Base-by-base conservation (phyloP, 2,329 filamentous ascomycete genomes). In the Hymenoscyphus linearis region DNA sequence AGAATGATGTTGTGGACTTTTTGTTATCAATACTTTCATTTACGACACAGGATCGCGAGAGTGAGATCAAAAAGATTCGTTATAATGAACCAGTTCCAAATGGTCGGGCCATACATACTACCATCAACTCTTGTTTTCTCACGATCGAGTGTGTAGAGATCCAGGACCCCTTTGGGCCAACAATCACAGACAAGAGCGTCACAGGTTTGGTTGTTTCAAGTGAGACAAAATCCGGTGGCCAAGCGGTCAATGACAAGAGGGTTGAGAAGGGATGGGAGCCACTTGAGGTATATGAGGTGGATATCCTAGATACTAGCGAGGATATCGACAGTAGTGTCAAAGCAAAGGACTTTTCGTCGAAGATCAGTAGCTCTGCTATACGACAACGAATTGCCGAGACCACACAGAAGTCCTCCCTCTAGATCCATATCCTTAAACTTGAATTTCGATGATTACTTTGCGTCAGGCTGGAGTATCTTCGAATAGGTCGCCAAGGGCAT, bases 281-380 rank as follows among this genome's bases (percentile, higher is more conserved):
- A 26, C 78, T 99, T 44, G 86, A 91, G 27, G 83, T 96, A 0
- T 96, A 91, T 69, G 93, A 96, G 73, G 91, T 98, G 31, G 90
- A 95, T 69, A 91, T 98, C 14, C 80, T 99, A 16, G 89, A 93
- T 74, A 82, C 86, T 2, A 80, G 82, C 44, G 84, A 85, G 58
- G 77, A 80, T 52, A 75, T 78, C n/a, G 76, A 78, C 1, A 69
- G 68, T 50, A 70, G 55, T 53, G 74, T 68, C n/a, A 77, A 75
- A 65, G 77, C 73, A 13, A 82, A 86, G 60, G 81, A 83, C 66
- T 96, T 96, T 75, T 84, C 87, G 27, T 82, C 84, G 64, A 98
- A 97, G 77, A 90, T 97, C 68, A 96, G 92, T 78, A 97, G 93
- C 76, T 96, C 93, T 0, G 89, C 89, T 61, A 96, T 96, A 67